phyloP scores from a whole-genome alignment of 768 basidiomycete genomes.

The Russula sp. region DNA sequence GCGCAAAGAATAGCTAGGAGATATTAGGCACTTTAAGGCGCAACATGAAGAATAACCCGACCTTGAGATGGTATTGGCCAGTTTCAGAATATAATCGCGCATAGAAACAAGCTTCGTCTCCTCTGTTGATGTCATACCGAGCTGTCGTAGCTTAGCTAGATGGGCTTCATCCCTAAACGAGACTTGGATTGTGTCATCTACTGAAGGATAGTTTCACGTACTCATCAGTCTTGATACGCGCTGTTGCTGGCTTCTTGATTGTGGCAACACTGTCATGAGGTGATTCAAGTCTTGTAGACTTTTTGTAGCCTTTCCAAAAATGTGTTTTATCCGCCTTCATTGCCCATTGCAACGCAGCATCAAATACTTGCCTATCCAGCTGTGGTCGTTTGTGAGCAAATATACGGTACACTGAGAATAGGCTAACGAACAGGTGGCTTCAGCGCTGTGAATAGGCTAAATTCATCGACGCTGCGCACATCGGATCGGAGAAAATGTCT shows the following conservation, averaged over 20 bases:
- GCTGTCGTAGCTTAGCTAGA: constrained; percentile 68
- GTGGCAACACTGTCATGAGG: constrained; percentile 65
- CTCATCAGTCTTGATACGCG: constrained; percentile 68
- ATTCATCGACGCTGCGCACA: constrained; percentile 63
- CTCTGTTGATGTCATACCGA: constrained; percentile 78
- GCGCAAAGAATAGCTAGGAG: constrained; percentile 59
- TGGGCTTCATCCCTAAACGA: constrained; percentile 65
- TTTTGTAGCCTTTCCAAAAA: constrained; percentile 65
- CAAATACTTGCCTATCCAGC: constrained; percentile 68
- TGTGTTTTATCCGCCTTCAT: constrained; percentile 71
- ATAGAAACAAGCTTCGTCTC: constrained; percentile 84
- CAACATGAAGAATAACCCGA: background rate
- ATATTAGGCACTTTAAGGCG: background rate
- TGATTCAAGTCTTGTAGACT: constrained; percentile 50
- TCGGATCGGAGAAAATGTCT: constrained; percentile 83
- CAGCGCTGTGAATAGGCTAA: constrained; percentile 64
- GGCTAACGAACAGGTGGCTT: constrained; percentile 60
- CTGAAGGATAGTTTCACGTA: constrained; percentile 33
- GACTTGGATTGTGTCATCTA: constrained; percentile 4
- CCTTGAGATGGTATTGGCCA: constrained; percentile 76
- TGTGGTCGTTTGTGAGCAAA: constrained; percentile 21
- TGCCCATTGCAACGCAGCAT: constrained; percentile 84
- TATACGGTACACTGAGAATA: background rate
- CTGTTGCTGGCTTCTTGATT: constrained; percentile 46
- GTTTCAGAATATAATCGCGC: constrained; percentile 80